phyloP scores from a whole-genome alignment of 2,329 filamentous ascomycete genomes.

The Peltaster fructicola region DNA sequence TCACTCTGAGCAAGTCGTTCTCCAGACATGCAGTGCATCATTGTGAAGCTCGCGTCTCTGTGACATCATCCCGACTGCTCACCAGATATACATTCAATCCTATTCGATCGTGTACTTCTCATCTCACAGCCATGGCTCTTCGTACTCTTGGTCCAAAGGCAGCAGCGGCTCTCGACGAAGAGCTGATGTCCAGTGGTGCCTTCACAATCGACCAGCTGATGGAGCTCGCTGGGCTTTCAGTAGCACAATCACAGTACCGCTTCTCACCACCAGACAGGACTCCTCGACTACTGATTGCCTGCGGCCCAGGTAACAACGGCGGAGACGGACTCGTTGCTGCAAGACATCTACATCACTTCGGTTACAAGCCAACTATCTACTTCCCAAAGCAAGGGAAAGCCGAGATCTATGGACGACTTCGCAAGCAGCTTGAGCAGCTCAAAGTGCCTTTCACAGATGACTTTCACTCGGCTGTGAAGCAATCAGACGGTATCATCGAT shows the following conservation, averaged over 20 bases:
- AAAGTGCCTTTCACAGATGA: conserved; percentile 70
- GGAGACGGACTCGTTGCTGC: conserved; percentile 91
- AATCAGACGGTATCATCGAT: conserved; percentile 70
- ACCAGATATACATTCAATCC: too few relatives aligned
- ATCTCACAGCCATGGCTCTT: conserved; percentile 11
- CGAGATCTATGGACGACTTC: conserved; percentile 74
- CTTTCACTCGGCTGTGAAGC: conserved; percentile 47
- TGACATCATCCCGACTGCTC: too few relatives aligned
- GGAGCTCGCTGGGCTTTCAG: conserved; percentile 85
- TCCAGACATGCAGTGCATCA: too few relatives aligned
- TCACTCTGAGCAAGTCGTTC: too few relatives aligned
- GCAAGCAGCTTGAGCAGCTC: conserved; percentile 70
- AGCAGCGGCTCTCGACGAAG: conserved; percentile 74
- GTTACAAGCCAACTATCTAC: conserved; percentile 75
- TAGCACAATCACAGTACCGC: conserved; percentile 79
- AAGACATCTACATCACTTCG: conserved; percentile 78
- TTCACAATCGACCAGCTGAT: conserved; percentile 95
- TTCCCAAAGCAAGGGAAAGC: conserved; percentile 87
- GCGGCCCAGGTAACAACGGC: conserved; percentile 63
- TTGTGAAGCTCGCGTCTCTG: too few relatives aligned
- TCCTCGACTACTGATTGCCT: conserved; percentile 65
- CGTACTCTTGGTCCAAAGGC: conserved; percentile 66
- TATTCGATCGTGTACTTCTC: too few relatives aligned
- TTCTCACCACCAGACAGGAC: conserved; percentile 62
- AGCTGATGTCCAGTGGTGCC: conserved; percentile 75